A percentile compares a stretch with the other conserved stretches of the same genome.
Conservation (phyloP, 108 stramenopile species). For the Aurantiochytrium sp. region DNA sequence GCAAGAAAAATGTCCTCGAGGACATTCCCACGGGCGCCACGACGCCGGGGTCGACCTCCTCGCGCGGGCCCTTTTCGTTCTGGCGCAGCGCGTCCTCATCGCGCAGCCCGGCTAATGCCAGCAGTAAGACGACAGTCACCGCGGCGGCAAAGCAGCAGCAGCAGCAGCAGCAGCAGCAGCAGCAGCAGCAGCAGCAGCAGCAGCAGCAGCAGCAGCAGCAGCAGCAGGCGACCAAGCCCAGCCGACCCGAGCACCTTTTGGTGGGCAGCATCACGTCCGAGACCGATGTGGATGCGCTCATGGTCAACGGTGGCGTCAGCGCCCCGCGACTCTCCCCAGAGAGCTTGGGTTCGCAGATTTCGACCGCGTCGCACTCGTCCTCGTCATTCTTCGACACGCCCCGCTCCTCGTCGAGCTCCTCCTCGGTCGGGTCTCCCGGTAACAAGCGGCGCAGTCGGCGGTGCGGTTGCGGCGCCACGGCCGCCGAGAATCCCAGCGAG, state of each 20-base stretch:
- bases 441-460: background rate
- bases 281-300: background rate
- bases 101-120: no score
- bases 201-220: no score
- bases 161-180: no score
- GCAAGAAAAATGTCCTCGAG: background rate
- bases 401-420: background rate
- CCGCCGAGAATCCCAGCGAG: background rate
- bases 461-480: background rate
- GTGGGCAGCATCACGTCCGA: background rate
- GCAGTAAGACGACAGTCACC: no score
- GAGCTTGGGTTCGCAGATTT: background rate
- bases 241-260: background rate
- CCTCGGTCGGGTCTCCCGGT: background rate
- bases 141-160: no score
- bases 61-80: background rate
- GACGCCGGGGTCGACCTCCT: background rate
- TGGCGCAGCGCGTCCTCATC: background rate
- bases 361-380: background rate
- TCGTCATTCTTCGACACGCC: background rate
- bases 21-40: background rate
- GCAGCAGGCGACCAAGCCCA: no score
- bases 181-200: no score
- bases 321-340: background rate
- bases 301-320: background rate